These are phyloP conservation scores for Solanum lycopersicoides DNA, from an alignment of 257 asterid species.

Conservation along the genomic window DNA sequence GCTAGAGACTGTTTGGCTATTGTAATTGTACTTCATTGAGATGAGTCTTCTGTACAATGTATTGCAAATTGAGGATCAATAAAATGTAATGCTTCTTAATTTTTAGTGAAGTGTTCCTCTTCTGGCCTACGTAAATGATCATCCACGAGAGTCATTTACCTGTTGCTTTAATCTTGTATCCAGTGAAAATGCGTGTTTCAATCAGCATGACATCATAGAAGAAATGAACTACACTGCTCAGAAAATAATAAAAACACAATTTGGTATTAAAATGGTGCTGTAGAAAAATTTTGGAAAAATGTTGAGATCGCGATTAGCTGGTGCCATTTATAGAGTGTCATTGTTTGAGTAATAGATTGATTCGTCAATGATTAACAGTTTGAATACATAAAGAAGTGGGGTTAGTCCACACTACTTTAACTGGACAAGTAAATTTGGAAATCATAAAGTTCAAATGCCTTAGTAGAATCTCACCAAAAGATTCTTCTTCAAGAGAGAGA, in stretches of 20 bases:
- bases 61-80: not conserved
- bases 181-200: not conserved
- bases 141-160: not conserved
- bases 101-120: not conserved
- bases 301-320: not conserved
- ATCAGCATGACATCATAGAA: constrained; percentile 14
- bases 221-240: constrained; percentile 8
- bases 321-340: not conserved
- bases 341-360: not conserved
- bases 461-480: not conserved
- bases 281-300: not conserved
- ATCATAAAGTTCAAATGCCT: not conserved
- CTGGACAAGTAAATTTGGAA: not conserved
- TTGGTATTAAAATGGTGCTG: not conserved
- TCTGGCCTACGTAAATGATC: not conserved
- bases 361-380: not conserved
- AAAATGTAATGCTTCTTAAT: not conserved
- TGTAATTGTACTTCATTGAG: not conserved
- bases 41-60: not conserved
- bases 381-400: constrained; percentile 2
- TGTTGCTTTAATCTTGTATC: not conserved
- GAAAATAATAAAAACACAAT: not conserved
- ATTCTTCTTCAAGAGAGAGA: not conserved
- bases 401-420: not conserved
- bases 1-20: not conserved